Percentiles rank a stretch among this genome's conserved stretches.
These are phyloP conservation scores for Nadsonia starkeyi-henricii DNA, from an alignment of 1,139 yeast genomes.

Conservation along the genomic window DNA sequence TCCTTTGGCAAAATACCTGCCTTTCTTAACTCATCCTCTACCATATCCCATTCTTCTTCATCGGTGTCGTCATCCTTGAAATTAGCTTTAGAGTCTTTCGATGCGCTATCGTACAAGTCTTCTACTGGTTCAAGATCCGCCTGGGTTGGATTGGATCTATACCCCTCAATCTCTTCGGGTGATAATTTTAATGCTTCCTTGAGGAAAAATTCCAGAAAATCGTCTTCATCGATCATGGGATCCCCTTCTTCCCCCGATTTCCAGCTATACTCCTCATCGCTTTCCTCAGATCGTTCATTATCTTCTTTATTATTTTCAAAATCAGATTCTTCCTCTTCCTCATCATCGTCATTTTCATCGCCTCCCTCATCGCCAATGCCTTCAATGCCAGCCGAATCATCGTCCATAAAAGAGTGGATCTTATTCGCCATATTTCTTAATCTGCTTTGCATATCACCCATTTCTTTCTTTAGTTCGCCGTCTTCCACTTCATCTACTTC, in stretches of 20 bases:
- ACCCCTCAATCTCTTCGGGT: background rate
- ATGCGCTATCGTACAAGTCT: background rate
- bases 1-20: constrained; percentile 14
- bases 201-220: constrained; percentile 45
- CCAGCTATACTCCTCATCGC: constrained; percentile 9
- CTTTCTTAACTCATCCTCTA: constrained; percentile 13
- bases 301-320: constrained; percentile 11
- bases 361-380: constrained; percentile 10
- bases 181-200: constrained; percentile 34
- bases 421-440: constrained; percentile 15
- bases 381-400: constrained; percentile 18
- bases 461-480: constrained; percentile 7
- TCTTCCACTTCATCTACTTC: background rate
- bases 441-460: constrained; percentile 7
- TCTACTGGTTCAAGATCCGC: background rate
- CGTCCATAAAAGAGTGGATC: constrained; percentile 18
- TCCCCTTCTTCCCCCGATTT: constrained; percentile 15
- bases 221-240: constrained; percentile 43
- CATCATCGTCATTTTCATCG: constrained; percentile 10
- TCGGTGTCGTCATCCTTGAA: background rate
- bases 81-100: background rate
- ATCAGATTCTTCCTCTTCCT: constrained; percentile 15
- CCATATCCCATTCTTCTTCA: constrained; percentile 9
- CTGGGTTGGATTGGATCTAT: background rate
- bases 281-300: constrained; percentile 13